These are phyloP conservation scores for Litsea cubeba DNA, from an alignment of 164 flowering plant genomes.

Conservation along the genomic window DNA sequence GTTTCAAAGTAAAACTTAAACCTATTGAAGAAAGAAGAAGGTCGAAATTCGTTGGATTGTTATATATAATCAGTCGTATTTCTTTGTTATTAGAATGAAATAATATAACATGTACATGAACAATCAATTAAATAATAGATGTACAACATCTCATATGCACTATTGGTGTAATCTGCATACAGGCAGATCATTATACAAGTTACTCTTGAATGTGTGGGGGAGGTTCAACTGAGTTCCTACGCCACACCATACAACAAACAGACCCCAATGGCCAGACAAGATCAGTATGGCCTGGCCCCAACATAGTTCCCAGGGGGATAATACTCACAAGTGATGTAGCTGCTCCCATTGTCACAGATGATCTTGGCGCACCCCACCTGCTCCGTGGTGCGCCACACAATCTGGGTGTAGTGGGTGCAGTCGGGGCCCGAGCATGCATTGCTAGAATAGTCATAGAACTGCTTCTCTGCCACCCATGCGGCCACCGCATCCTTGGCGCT, in stretches of 20 bases:
- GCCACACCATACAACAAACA: neutral
- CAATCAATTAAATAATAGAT: neutral
- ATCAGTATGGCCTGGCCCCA: conserved; percentile 19
- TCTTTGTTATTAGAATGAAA: neutral
- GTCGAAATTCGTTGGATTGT: too few relatives aligned
- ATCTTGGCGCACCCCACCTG: conserved; percentile 15
- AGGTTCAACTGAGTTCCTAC: neutral
- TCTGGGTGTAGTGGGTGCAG: conserved; percentile 17
- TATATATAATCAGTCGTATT: too few relatives aligned
- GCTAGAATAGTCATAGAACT: conserved; percentile 23
- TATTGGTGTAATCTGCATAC: neutral
- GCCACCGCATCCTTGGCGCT: conserved; percentile 13
- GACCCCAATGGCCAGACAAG: neutral
- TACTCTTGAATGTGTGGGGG: neutral
- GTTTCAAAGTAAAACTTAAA: too few relatives aligned
- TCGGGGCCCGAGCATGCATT: conserved; percentile 7
- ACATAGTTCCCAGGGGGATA: conserved; percentile 18
- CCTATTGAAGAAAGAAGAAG: too few relatives aligned
- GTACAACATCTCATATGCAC: neutral
- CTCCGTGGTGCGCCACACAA: conserved; percentile 8
- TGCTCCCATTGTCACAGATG: conserved; percentile 3
- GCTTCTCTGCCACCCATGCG: conserved; percentile 33
- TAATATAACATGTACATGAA: neutral
- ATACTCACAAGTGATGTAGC: conserved; percentile 13
- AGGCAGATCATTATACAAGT: neutral